A percentile compares a stretch with the other conserved stretches of the same genome.
phyloP scores from a whole-genome alignment of 305 asterid genomes.

The Fraxinus greggii region DNA sequence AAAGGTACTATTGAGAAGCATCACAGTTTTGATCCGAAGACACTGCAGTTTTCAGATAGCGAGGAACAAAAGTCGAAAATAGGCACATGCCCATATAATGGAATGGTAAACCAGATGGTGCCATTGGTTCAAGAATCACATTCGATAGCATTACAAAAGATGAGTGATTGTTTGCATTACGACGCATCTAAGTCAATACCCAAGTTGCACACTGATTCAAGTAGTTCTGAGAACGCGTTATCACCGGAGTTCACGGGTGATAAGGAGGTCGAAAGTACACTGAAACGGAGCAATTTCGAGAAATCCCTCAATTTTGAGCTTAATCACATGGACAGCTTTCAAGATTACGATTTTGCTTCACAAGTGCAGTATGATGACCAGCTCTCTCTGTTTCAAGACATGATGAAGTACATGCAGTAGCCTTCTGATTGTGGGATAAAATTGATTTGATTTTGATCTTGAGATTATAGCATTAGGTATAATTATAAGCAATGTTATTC shows the following conservation, averaged over 20 bases:
- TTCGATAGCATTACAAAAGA: neutral
- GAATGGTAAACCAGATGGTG: neutral
- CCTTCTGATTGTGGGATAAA: neutral
- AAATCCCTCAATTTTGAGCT: constrained; percentile 33
- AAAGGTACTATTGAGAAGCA: constrained; percentile 37
- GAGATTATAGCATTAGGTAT: neutral
- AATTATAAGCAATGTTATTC: neutral
- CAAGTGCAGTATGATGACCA: constrained; percentile 30
- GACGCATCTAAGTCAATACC: constrained; percentile 24
- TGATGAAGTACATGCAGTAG: constrained; percentile 31
- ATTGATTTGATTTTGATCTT: neutral
- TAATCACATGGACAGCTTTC: constrained; percentile 28
- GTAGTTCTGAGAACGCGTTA: constrained; percentile 29
- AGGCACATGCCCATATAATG: neutral
- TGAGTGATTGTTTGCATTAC: constrained; percentile 19
- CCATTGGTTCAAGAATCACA: constrained; percentile 13
- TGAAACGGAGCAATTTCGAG: constrained; percentile 40
- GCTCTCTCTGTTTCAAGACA: constrained; percentile 27
- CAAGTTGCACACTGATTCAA: constrained; percentile 30
- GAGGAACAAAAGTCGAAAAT: constrained; percentile 35
- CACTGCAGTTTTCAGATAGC: constrained; percentile 30
- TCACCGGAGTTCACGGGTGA: constrained; percentile 27
- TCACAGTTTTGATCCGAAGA: constrained; percentile 13
- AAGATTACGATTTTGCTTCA: constrained; percentile 22
- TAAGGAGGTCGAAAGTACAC: constrained; percentile 43